Evolutionary conservation across 768 basidiomycete species (phyloP).

Genomic region (Pleurotus eryngii): DNA sequence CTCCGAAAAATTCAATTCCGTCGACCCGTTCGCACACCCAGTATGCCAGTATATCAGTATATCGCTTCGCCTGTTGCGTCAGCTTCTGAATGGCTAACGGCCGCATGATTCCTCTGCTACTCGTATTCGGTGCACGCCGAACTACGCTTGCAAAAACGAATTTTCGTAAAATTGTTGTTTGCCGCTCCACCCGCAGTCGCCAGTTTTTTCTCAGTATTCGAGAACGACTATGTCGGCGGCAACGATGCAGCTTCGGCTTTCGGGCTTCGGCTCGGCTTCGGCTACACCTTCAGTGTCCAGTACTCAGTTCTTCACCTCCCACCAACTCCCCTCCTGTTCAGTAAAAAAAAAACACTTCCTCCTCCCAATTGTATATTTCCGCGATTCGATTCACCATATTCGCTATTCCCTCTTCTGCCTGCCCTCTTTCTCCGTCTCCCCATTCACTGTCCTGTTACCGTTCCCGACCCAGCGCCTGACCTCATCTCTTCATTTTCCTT

Average conservation of each 20-base stretch:
- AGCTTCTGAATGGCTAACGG: too few relatives aligned
- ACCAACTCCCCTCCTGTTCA: not conserved
- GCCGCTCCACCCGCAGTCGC: too few relatives aligned
- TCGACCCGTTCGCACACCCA: not conserved
- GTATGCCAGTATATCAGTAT: too few relatives aligned
- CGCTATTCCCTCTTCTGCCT: constrained; percentile 5
- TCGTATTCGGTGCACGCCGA: too few relatives aligned
- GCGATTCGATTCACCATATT: not conserved
- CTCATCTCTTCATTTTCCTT: constrained; percentile 26
- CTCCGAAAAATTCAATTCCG: constrained; percentile 13
- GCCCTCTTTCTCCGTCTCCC: constrained; percentile 26
- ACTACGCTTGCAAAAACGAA: too few relatives aligned
- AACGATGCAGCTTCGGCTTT: too few relatives aligned
- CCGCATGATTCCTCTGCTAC: too few relatives aligned
- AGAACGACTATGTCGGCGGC: too few relatives aligned
- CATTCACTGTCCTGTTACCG: constrained; percentile 35
- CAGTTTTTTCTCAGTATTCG: too few relatives aligned
- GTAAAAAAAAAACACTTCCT: not conserved
- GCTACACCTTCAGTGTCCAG: not conserved
- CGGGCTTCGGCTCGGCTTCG: too few relatives aligned
- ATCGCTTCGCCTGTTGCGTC: too few relatives aligned
- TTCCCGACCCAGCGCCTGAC: constrained; percentile 34
- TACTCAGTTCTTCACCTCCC: not conserved
- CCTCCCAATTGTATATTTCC: not conserved
- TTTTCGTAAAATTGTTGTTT: too few relatives aligned